Conservation (phyloP, 306 rosid species). For the Ormosia semicastrata region DNA sequence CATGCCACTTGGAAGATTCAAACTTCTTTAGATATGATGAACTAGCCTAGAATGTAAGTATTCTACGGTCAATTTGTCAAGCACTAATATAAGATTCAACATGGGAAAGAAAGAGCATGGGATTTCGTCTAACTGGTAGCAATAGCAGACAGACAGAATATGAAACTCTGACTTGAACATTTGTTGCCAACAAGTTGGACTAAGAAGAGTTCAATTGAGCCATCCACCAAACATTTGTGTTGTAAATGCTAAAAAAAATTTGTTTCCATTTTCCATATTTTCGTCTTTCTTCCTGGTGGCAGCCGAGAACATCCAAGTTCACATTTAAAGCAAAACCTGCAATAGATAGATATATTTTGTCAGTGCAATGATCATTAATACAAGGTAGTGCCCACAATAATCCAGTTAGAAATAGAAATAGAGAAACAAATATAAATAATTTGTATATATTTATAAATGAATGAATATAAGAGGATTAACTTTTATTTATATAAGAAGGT, state of each 20-base stretch:
- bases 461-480: too few relatives aligned
- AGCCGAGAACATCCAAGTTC: constrained; percentile 5
- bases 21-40: constrained; percentile 4
- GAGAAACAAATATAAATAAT: too few relatives aligned
- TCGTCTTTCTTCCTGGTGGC: constrained; percentile 15
- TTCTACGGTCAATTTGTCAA: neutral
- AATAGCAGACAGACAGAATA: neutral
- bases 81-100: constrained; percentile 14
- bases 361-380: neutral
- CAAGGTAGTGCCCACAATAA: constrained; percentile 14
- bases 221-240: constrained; percentile 5
- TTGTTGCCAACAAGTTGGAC: constrained; percentile 40
- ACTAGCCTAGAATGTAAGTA: constrained; percentile 1
- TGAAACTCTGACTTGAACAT: constrained; percentile 33
- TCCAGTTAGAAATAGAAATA: too few relatives aligned
- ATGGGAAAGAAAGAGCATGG: constrained; percentile 9
- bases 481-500: too few relatives aligned
- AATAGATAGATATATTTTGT: neutral
- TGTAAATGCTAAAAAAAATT: neutral
- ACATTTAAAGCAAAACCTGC: constrained; percentile 15
- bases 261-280: neutral
- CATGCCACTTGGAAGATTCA: constrained; percentile 25
- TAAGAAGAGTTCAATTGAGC: constrained; percentile 10
- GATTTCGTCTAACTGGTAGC: constrained; percentile 6
- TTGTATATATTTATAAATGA: too few relatives aligned